Percentiles rank a stretch among this genome's conserved stretches.
These are phyloP conservation scores for Parathielavia hyrcaniae DNA, from an alignment of 495 filamentous ascomycete genomes.

Conservation along the genomic window DNA sequence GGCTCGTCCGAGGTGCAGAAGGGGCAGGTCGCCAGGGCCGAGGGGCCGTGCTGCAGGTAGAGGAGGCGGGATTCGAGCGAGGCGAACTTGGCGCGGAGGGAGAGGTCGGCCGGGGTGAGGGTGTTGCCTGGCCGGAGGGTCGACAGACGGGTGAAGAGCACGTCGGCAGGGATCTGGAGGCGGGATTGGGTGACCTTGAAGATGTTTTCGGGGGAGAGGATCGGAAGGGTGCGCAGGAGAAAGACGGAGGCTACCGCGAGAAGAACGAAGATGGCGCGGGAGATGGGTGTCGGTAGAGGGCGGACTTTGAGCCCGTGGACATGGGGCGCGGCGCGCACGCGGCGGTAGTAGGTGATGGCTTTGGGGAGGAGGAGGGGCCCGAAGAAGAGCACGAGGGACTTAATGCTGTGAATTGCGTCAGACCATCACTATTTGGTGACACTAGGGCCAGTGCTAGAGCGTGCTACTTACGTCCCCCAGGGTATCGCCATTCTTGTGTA, in stretches of 20 bases:
- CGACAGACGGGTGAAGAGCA: slow-evolving; percentile 75
- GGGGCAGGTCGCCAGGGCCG: slow-evolving; percentile 61
- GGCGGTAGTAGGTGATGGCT: slow-evolving; percentile 63
- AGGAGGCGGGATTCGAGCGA: slow-evolving; percentile 66
- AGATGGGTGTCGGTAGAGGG: slow-evolving; percentile 48
- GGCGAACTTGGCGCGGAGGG: slow-evolving; percentile 59
- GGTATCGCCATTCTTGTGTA: slow-evolving; percentile 34
- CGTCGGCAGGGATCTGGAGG: slow-evolving; percentile 74
- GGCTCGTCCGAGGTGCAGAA: slow-evolving; percentile 76
- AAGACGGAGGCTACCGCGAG: slow-evolving; percentile 46
- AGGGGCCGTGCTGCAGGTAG: slow-evolving; percentile 76
- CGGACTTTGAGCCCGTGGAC: slow-evolving; percentile 50
- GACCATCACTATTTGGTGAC: background rate
- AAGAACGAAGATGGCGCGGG: slow-evolving; percentile 56
- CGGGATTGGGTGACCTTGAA: slow-evolving; percentile 73
- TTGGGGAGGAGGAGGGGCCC: slow-evolving; percentile 77
- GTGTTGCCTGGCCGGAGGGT: slow-evolving; percentile 48
- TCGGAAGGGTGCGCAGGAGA: slow-evolving; percentile 60
- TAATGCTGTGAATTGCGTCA: slow-evolving; percentile 47
- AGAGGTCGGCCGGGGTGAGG: slow-evolving; percentile 56
- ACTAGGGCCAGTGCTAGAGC: background rate
- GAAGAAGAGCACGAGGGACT: slow-evolving; percentile 76
- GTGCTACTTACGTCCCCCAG: slow-evolving; percentile 44
- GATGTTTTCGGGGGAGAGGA: slow-evolving; percentile 71
- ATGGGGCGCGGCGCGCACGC: slow-evolving; percentile 43